These are phyloP conservation scores for Rhynchosporium secalis DNA, from an alignment of 2,329 filamentous ascomycete genomes.

Conservation along the genomic window DNA sequence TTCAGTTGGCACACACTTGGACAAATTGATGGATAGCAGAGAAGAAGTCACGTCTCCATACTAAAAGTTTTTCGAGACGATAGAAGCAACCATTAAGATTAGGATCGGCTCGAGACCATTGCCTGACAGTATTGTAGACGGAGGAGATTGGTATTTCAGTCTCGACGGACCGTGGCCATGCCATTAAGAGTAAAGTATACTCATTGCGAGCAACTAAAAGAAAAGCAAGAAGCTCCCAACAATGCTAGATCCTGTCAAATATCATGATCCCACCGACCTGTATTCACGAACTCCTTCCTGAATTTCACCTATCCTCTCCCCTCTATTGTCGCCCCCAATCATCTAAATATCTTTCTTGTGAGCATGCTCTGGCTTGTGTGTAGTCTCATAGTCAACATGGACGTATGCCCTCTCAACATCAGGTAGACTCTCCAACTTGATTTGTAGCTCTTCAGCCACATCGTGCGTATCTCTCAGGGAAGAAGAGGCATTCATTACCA, in stretches of 20 bases:
- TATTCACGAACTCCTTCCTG: neutral
- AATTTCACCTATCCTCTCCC: neutral
- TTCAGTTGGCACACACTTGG: too few relatives aligned
- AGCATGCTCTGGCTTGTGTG: constrained; percentile 83
- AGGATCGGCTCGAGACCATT: neutral
- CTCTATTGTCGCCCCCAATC: too few relatives aligned
- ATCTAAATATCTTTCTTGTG: constrained; percentile 60
- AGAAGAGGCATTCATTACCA: constrained; percentile 82
- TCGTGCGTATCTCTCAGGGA: constrained; percentile 82
- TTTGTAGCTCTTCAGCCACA: constrained; percentile 89
- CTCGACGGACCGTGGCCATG: neutral
- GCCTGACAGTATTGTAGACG: neutral
- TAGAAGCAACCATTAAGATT: too few relatives aligned
- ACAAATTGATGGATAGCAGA: too few relatives aligned
- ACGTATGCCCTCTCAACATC: constrained; percentile 94
- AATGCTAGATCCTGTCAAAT: neutral
- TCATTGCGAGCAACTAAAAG: neutral
- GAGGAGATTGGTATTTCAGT: neutral
- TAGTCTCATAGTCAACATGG: constrained; percentile 96
- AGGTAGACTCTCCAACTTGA: constrained; percentile 88
- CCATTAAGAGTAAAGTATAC: neutral
- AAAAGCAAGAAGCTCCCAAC: neutral
- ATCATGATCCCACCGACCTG: neutral
- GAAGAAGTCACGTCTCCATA: too few relatives aligned
- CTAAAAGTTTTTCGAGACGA: too few relatives aligned